phyloP scores from a whole-genome alignment of 805 yeast genomes.

The Alloascoidea hylecoeti region DNA sequence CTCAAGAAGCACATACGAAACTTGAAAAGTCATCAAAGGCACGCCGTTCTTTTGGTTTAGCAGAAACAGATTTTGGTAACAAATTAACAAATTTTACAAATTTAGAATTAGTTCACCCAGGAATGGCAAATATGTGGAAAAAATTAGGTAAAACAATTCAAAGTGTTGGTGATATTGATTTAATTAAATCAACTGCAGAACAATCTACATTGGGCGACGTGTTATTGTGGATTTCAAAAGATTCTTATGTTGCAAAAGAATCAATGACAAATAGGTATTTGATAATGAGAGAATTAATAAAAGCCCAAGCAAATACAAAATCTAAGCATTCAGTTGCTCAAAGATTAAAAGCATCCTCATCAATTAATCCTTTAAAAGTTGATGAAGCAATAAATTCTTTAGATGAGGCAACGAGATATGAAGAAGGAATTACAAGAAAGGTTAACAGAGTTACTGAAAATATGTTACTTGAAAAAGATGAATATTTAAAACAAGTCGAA shows the following conservation, averaged over 20 bases:
- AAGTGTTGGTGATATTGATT: constrained; percentile 62
- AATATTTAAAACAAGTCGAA: constrained; percentile 47
- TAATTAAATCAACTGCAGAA: constrained; percentile 57
- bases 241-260: constrained; percentile 82
- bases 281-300: constrained; percentile 75
- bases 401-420: constrained; percentile 65
- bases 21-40: constrained; percentile 38
- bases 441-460: constrained; percentile 76
- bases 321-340: constrained; percentile 59
- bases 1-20: constrained; percentile 35
- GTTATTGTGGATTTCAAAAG: constrained; percentile 45
- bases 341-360: constrained; percentile 51
- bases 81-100: constrained; percentile 21
- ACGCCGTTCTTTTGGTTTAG: constrained; percentile 33
- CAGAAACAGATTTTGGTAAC: constrained; percentile 38
- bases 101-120: constrained; percentile 43
- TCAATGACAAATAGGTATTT: constrained; percentile 86
- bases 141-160: constrained; percentile 57
- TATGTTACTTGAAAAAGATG: constrained; percentile 60
- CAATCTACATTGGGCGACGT: constrained; percentile 71
- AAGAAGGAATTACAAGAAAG: constrained; percentile 63
- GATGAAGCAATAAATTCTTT: constrained; percentile 78
- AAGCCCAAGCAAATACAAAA: constrained; percentile 64
- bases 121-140: constrained; percentile 69
- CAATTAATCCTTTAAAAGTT: constrained; percentile 75